Evolutionary conservation across 176 grass and related monocot genomes (phyloP), one percentile per base, ranked within the genome.

Genomic region (Paspalum vaginatum): DNA sequence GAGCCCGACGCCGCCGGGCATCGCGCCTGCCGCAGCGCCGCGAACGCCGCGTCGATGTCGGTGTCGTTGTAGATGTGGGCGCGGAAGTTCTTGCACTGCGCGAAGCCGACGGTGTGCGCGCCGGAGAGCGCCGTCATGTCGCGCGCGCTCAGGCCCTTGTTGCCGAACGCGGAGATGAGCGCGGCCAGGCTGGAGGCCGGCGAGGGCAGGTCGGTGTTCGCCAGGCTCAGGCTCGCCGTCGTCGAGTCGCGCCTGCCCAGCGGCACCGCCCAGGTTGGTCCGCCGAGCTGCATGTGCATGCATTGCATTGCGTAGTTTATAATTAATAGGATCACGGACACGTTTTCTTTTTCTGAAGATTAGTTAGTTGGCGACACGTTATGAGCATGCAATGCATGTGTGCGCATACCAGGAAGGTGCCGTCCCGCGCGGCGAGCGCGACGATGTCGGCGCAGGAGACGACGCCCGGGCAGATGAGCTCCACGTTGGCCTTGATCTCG

Each of bases 401-500:
- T 48, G 5, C 10, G 9, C 6, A 3, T 88, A 97, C 94, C 86
- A 91, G 79, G 76, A 85, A n/a, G 27, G 81, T 77, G 45, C 89
- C 85, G 76, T 94, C 91, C 0, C 94, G 79, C 0, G 94, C 91
- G 16, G 94, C 91, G 13, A 97, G 91, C 13, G 91, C 91, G 79
- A 82, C 49, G 75, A 97, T 94, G 69, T 97, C 94, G 40, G 94
- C 91, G 70, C 94, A 94, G 16, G 94, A 94, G 11, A 97, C 91
- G 2, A 91, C 92, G 32, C 83, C 85, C 5, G 48, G 79, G 89
- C 94, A 97, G 26, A 76, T 0, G 11, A 65, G 24, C 86, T 97
- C 94, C 61, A 94, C 89, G 57, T 22, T 76, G 11, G 37, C 12
- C 86, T 97, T 97, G 84, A 97, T 93, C 68, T 74, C 11, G 75